Evolutionary conservation across 78 protist genomes (phyloP).

Genomic region (Guillardia theta): DNA sequence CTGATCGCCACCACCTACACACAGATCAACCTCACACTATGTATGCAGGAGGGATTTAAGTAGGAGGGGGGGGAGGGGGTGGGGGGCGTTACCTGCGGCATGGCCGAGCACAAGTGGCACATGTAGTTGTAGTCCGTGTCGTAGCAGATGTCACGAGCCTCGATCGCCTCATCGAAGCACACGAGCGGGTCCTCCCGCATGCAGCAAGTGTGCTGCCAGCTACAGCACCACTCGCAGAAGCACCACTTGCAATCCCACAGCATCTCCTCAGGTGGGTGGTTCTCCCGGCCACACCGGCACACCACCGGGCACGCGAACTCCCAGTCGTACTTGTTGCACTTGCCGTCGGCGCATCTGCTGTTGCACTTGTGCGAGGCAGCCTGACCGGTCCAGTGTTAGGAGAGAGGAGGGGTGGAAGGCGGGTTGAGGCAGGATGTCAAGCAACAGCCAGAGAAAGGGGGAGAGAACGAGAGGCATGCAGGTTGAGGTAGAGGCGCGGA

Average conservation of each 20-base stretch:
- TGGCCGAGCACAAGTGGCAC: background rate
- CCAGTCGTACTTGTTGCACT: slow-evolving; percentile 25
- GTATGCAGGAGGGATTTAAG: background rate
- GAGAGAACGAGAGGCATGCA: no score
- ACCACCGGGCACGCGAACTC: slow-evolving; percentile 5
- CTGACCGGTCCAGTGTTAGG: no score
- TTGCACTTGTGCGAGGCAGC: background rate
- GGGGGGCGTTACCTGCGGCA: slow-evolving; percentile 8
- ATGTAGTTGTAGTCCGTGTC: slow-evolving; percentile 28
- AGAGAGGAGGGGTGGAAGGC: no score
- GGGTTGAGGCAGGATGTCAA: no score
- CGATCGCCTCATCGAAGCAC: background rate
- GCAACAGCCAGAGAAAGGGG: no score
- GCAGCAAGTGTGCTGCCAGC: slow-evolving; percentile 34
- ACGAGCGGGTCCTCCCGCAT: background rate
- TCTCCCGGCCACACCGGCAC: background rate
- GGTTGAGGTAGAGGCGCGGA: no score
- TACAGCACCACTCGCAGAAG: slow-evolving; percentile 47
- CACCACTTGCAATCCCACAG: background rate
- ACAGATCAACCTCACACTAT: background rate
- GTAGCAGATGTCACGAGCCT: slow-evolving; percentile 11
- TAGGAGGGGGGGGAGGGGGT: background rate
- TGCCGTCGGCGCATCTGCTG: slow-evolving; percentile 31
- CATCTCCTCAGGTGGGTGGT: background rate
- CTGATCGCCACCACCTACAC: background rate